A percentile compares a stretch with the other conserved stretches of the same genome.
Evolutionary conservation across 805 yeast genomes (phyloP).

Genomic region (Candida quercuum): DNA sequence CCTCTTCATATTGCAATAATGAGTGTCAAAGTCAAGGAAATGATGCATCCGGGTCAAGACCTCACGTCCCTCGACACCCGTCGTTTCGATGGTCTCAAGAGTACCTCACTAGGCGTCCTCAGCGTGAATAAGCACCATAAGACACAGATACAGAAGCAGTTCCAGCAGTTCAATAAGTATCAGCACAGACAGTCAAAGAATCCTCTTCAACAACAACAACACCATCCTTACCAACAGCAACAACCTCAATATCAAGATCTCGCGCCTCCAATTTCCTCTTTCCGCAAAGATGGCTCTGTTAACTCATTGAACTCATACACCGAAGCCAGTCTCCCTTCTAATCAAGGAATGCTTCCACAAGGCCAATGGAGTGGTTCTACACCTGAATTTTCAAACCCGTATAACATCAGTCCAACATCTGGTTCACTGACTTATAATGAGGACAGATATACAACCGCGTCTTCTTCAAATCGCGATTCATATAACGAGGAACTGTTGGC

Average conservation of each 20-base stretch:
- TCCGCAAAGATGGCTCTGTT: not conserved
- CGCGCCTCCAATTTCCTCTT: slow-evolving; percentile 3
- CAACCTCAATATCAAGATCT: slow-evolving; percentile 1
- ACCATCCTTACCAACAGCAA: slow-evolving; percentile 1
- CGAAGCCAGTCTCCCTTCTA: not conserved
- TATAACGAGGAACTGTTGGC: not conserved
- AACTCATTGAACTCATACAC: not conserved
- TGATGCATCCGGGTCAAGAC: not conserved
- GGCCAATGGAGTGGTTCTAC: slow-evolving; percentile 3
- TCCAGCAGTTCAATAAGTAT: slow-evolving; percentile 19
- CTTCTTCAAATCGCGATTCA: slow-evolving; percentile 1
- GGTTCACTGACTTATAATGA: slow-evolving; percentile 1
- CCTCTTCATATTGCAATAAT: too few relatives aligned
- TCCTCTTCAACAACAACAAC: slow-evolving; percentile 1
- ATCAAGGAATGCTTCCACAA: slow-evolving; percentile 2
- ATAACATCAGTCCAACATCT: not conserved
- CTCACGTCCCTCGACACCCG: slow-evolving; percentile 13
- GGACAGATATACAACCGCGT: not conserved
- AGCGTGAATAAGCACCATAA: slow-evolving; percentile 18
- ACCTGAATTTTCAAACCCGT: not conserved
- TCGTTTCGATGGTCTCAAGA: slow-evolving; percentile 19
- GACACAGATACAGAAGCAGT: slow-evolving; percentile 21
- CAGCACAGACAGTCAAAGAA: not conserved
- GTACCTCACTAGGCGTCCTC: slow-evolving; percentile 20
- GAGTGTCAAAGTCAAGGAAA: not conserved